phyloP scores from a whole-genome alignment of 164 flowering plant species.

The Cinnamomum micranthum region DNA sequence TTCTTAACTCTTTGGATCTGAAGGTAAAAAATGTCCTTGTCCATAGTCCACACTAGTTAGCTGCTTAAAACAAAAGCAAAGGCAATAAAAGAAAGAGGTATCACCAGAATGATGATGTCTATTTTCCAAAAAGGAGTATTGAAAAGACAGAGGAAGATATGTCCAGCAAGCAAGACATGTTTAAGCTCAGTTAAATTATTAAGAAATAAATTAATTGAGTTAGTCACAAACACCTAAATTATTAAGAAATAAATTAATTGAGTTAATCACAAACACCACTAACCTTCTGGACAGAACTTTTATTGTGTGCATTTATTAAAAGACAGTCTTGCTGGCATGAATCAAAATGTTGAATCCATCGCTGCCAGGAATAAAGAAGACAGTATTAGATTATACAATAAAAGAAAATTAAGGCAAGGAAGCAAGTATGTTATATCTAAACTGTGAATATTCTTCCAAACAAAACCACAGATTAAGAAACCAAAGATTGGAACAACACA shows the following conservation, averaged over 20 bases:
- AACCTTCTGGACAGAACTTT: constrained; percentile 76
- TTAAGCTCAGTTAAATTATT: not conserved
- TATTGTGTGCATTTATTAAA: constrained; percentile 74
- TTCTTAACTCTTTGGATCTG: not conserved
- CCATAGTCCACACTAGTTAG: too few species aligned
- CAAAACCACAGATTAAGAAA: too few species aligned
- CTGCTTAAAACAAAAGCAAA: not conserved
- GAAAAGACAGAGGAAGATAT: not conserved
- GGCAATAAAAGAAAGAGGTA: not conserved
- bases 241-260: too few species aligned
- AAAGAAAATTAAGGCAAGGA: not conserved
- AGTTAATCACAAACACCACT: constrained; percentile 8
- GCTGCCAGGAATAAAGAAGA: constrained; percentile 34
- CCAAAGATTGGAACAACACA: not conserved
- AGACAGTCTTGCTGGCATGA: constrained; percentile 60
- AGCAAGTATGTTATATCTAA: not conserved
- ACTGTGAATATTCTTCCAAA: not conserved
- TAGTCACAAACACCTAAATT: not conserved
- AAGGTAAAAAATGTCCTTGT: not conserved
- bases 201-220: not conserved
- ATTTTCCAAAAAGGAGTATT: not conserved
- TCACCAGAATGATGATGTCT: not conserved
- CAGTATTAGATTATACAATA: not conserved
- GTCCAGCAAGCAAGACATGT: too few species aligned
- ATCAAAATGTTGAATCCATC: constrained; percentile 69